These are phyloP conservation scores for Cinnamomum chago DNA, from an alignment of 164 flowering plant species.

Conservation along the genomic window DNA sequence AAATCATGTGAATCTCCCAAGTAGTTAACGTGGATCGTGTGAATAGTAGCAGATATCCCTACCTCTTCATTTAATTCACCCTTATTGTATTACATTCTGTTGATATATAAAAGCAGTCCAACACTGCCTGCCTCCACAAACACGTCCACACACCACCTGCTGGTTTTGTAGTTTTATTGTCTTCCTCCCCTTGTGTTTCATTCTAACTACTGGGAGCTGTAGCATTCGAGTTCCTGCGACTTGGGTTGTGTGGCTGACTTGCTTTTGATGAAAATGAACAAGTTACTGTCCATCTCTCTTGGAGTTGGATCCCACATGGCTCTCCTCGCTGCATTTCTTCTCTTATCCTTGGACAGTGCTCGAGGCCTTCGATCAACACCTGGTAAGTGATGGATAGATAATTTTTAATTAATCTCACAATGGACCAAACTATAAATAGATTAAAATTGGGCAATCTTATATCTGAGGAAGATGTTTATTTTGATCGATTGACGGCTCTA, in stretches of 20 bases:
- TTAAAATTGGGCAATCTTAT: background rate
- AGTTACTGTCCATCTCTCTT: background rate
- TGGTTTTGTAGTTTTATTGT: background rate
- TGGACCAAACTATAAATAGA: no score
- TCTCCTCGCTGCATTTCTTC: constrained; percentile 18
- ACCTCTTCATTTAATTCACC: constrained; percentile 29
- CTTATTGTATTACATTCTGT: constrained; percentile 1
- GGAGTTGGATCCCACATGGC: constrained; percentile 13
- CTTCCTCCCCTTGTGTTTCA: background rate
- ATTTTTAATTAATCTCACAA: no score
- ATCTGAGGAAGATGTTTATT: background rate
- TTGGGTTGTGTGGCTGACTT: background rate
- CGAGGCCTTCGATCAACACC: constrained; percentile 22
- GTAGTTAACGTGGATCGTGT: constrained; percentile 55
- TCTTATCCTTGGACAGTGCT: constrained; percentile 14
- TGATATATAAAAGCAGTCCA: background rate
- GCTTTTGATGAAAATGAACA: constrained; percentile 16
- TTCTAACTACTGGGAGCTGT: background rate
- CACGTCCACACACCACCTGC: background rate
- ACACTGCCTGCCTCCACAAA: background rate
- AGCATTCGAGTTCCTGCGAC: background rate
- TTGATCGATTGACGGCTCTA: background rate
- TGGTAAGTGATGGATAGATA: background rate
- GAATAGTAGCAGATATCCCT: constrained; percentile 34
- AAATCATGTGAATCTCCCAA: constrained; percentile 39